A percentile compares a stretch with the other conserved stretches of the same genome.
These are phyloP conservation scores for Pseudozyma sp. DNA, from an alignment of 1,284 basidiomycete species.

Conservation along the genomic window DNA sequence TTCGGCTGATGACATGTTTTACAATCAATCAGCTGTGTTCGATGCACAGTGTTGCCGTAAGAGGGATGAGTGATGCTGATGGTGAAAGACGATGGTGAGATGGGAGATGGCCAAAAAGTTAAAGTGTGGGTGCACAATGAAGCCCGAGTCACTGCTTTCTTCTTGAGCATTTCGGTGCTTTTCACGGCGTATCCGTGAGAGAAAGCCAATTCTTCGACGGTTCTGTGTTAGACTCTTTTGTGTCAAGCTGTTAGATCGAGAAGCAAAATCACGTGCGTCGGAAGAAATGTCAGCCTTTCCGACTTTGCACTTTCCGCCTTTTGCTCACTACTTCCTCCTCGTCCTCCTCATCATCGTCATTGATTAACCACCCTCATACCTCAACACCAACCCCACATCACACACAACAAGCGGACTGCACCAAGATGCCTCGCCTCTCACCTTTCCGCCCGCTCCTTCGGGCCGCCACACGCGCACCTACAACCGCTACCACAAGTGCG, in stretches of 20 bases:
- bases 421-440: constrained; percentile 30
- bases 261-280: constrained; percentile 19
- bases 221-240: no score
- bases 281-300: constrained; percentile 1
- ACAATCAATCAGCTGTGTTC: not conserved
- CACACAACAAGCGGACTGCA: not conserved
- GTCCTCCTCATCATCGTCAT: constrained; percentile 4
- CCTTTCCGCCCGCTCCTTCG: constrained; percentile 25
- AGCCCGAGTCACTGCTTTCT: no score
- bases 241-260: not conserved
- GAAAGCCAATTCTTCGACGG: no score
- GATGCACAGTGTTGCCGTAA: not conserved
- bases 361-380: not conserved
- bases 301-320: not conserved
- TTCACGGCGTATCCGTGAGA: no score
- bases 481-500: not conserved
- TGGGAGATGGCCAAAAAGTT: not conserved
- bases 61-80: not conserved
- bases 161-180: no score
- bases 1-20: constrained; percentile 16
- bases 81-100: not conserved
- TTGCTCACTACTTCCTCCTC: not conserved
- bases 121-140: no score
- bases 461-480: not conserved
- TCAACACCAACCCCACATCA: not conserved